phyloP scores from a whole-genome alignment of 768 basidiomycete genomes.

The Mycena maculata region DNA sequence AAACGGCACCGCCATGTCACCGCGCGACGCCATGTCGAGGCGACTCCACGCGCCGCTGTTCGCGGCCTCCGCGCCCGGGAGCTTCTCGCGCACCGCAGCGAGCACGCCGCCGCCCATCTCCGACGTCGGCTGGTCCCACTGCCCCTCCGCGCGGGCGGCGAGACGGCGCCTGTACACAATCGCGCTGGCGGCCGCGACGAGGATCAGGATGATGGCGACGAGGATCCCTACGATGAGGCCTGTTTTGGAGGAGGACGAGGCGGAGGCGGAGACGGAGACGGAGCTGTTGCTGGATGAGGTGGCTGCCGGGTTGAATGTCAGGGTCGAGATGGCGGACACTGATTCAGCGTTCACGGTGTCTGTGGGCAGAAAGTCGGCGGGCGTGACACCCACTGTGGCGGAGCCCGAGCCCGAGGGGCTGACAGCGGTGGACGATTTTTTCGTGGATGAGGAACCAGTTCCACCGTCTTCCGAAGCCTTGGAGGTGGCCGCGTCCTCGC shows the following conservation, averaged over 20 bases:
- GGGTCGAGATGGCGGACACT: background rate
- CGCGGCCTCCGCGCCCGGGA: background rate
- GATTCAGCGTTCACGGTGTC: background rate
- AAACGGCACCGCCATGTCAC: conserved; percentile 13
- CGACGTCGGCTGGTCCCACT: background rate
- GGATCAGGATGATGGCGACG: conserved; percentile 2
- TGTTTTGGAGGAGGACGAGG: background rate
- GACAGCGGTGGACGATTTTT: background rate
- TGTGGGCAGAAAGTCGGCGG: background rate
- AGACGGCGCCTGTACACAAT: background rate
- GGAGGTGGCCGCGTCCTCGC: background rate
- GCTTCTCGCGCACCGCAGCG: background rate
- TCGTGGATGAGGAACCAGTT: background rate
- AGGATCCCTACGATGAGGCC: conserved; percentile 4
- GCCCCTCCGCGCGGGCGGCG: background rate
- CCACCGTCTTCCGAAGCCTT: background rate
- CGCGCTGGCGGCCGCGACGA: background rate
- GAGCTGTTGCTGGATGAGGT: background rate
- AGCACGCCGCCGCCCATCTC: background rate
- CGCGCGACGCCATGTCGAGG: conserved; percentile 31
- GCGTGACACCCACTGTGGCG: background rate
- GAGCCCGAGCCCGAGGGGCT: background rate
- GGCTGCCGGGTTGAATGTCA: conserved; percentile 13
- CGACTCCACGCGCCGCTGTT: conserved; percentile 30
- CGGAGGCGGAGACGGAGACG: background rate